phyloP scores from a whole-genome alignment of 73 alveolate genomes.

The Paramecium biaurelia region DNA sequence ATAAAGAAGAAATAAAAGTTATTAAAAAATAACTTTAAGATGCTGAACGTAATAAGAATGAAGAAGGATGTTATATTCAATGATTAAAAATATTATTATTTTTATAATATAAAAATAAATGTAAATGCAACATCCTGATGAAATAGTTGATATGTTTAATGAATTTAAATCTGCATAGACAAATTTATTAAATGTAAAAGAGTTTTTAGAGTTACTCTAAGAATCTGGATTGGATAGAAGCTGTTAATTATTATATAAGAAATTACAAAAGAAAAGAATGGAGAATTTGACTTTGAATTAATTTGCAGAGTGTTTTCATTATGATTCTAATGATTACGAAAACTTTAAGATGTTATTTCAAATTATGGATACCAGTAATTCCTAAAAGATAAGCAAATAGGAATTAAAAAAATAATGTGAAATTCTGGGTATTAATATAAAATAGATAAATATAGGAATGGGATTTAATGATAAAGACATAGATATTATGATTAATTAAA shows the following conservation, averaged over 20 bases:
- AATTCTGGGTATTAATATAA: not conserved
- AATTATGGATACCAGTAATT: not conserved
- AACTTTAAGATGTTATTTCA: constrained; percentile 22
- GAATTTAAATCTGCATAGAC: constrained; percentile 10
- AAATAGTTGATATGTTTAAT: not conserved
- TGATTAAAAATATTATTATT: not conserved
- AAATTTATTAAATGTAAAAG: not conserved
- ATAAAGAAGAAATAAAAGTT: not conserved
- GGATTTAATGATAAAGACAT: not conserved
- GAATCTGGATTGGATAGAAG: not conserved
- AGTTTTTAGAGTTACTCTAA: not conserved
- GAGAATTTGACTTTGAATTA: not conserved
- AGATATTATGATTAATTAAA: constrained; percentile 12
- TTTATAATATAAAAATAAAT: not conserved
- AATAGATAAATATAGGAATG: not conserved
- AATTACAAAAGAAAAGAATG: not conserved
- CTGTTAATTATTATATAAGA: not conserved
- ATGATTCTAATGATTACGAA: not conserved
- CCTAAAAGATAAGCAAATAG: not conserved
- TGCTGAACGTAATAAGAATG: not conserved
- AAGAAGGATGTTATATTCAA: not conserved
- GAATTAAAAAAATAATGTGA: constrained; percentile 41
- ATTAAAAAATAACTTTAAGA: not conserved
- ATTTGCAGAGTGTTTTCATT: not conserved
- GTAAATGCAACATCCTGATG: not conserved